Percentiles rank a stretch among this genome's conserved stretches.
phyloP scores from a whole-genome alignment of 2,329 filamentous ascomycete species.

The Colletotrichum chrysophilum region DNA sequence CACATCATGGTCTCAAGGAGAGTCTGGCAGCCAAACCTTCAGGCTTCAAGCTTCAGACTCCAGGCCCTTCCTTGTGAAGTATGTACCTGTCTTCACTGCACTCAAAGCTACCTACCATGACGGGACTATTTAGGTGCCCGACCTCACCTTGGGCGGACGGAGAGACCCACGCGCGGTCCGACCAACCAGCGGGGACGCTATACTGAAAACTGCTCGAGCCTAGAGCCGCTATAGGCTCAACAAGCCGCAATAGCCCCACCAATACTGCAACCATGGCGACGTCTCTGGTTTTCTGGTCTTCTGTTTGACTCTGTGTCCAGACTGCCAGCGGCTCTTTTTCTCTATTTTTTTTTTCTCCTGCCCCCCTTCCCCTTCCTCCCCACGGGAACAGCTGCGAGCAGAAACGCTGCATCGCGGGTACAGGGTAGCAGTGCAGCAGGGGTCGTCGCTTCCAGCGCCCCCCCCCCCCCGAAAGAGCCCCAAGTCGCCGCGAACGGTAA shows the following conservation, averaged over 20 bases:
- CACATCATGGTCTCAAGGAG: not conserved
- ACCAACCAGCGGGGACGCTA: slow-evolving; percentile 7
- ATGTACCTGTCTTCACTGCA: not conserved
- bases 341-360: not conserved
- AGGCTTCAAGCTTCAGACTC: not conserved
- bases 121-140: not conserved
- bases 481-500: slow-evolving; percentile 13
- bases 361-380: not conserved
- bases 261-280: slow-evolving; percentile 7
- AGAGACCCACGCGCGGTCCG: not conserved
- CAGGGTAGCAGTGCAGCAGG: slow-evolving; percentile 12
- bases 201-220: not conserved
- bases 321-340: not conserved
- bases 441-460: slow-evolving; percentile 5
- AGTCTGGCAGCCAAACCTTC: not conserved
- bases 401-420: not conserved
- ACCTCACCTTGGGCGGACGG: not conserved
- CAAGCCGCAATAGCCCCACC: not conserved
- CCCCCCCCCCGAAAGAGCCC: slow-evolving; percentile 7
- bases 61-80: not conserved
- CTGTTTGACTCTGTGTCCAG: not conserved
- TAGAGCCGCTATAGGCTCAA: not conserved
- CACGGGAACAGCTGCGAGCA: slow-evolving; percentile 6
- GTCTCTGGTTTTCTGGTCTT: not conserved
- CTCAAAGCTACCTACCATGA: not conserved